A percentile compares a stretch with the other conserved stretches of the same genome.
Conservation (phyloP, 495 filamentous ascomycete species). For the Diplogelasinospora grovesii region DNA sequence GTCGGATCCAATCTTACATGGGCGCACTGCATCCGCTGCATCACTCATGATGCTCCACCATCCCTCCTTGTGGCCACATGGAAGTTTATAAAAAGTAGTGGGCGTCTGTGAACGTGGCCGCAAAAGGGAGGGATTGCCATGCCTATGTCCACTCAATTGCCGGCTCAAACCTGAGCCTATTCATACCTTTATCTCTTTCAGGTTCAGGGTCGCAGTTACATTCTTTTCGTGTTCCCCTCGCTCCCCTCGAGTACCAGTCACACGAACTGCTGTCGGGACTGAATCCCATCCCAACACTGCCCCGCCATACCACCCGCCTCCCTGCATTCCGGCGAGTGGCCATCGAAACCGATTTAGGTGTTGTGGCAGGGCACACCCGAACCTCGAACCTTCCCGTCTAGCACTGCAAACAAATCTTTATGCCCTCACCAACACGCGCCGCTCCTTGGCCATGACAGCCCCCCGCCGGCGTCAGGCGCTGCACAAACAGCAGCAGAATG, state of each 20-base stretch:
- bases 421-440: conserved; percentile 8
- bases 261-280: too few species aligned
- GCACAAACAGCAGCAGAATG: conserved; percentile 29
- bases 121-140: conserved; percentile 21
- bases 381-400: too few species aligned
- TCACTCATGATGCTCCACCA: too few species aligned
- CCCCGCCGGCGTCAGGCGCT: conserved; percentile 27
- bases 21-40: too few species aligned
- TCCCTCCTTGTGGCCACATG: conserved; percentile 27
- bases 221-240: too few species aligned
- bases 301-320: not conserved
- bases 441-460: conserved; percentile 25
- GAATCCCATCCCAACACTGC: too few species aligned
- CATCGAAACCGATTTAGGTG: too few species aligned
- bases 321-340: too few species aligned
- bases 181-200: not conserved
- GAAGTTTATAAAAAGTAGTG: conserved; percentile 14
- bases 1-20: conserved; percentile 6
- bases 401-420: conserved; percentile 4
- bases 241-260: too few species aligned
- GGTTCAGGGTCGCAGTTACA: too few species aligned
- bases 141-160: conserved; percentile 4
- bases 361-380: too few species aligned
- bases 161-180: not conserved
- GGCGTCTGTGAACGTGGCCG: conserved; percentile 3